Base-by-base conservation (phyloP, 768 basidiomycete species). In the Pholiota microspora region DNA sequence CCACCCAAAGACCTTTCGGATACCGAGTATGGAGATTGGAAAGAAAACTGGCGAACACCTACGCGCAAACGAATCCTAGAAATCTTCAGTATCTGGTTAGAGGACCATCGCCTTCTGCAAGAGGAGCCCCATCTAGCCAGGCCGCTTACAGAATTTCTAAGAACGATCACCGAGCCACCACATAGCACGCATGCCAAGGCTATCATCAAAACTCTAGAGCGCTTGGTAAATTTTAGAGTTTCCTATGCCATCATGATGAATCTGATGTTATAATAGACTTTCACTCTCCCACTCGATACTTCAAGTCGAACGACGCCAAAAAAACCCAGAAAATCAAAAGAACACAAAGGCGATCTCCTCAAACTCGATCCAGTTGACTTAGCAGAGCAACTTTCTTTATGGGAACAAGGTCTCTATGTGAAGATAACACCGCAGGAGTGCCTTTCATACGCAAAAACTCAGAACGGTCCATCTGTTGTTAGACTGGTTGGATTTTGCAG, bases 371-470 rank as follows among this genome's bases (percentile, higher is more conserved):
- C 90, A 1, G 64, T 78, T 18, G 83, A 87, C 52, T 63, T 96
- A 29, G 92, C 92, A 0, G 83, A 92, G 38, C 92, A 95, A 62
- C 74, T 96, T 40, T 84, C 87, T n/a, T 71, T 94, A 42, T 73
- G 85, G 57, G 91, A 95, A 66, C 83, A 78, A 52, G 71, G 76
- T 32, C 73, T 86, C 5, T 96, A 94, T 67, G 69, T 74, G 55
- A 84, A 82, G 64, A 82, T 94, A 53, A 80, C 81, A 7, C 77
- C 83, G 6, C 81, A 82, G 36, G 92, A 95, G 62, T 96, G 89
- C 67, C 73, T 96, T 28, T 66, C 73, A 31, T 90, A 90, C 68
- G 68, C 77, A 4, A 79, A 77, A 54, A 72, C 64, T 9, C 75
- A 75, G 28, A 64, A 62, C 1, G 71, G 71, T 10, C 58, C 70